phyloP scores from a whole-genome alignment of 1,284 basidiomycete genomes.

The Sparassis latifolia region DNA sequence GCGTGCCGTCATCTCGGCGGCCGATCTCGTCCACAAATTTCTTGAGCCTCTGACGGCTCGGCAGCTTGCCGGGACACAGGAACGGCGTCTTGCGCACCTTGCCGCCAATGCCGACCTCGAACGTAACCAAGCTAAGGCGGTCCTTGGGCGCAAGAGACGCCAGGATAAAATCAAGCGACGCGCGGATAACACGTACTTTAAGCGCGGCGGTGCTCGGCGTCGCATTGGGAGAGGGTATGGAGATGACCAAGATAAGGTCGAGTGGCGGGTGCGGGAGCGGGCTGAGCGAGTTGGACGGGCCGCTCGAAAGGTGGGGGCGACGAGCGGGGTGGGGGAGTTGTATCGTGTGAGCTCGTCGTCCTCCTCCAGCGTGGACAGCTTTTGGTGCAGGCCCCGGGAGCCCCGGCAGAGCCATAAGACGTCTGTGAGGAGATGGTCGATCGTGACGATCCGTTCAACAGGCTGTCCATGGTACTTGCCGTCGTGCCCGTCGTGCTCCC shows the following conservation, averaged over 20 bases:
- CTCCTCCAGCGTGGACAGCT: slow-evolving; percentile 62
- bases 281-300: slow-evolving; percentile 69
- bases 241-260: slow-evolving; percentile 89
- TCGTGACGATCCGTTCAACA: slow-evolving; percentile 54
- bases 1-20: slow-evolving; percentile 32
- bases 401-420: slow-evolving; percentile 45
- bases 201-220: slow-evolving; percentile 75
- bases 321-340: slow-evolving; percentile 46
- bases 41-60: slow-evolving; percentile 64
- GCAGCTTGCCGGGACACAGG: slow-evolving; percentile 62
- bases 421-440: slow-evolving; percentile 67
- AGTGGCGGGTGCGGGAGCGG: slow-evolving; percentile 83
- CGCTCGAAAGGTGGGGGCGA: slow-evolving; percentile 72
- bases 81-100: slow-evolving; percentile 86
- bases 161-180: slow-evolving; percentile 79
- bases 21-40: slow-evolving; percentile 74
- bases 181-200: slow-evolving; percentile 81
- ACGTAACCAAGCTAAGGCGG: slow-evolving; percentile 82
- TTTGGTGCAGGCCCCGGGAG: slow-evolving; percentile 29
- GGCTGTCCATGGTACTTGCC: slow-evolving; percentile 64
- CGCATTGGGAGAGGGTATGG: slow-evolving; percentile 69
- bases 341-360: slow-evolving; percentile 59
- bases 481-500: slow-evolving; percentile 60
- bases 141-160: slow-evolving; percentile 71
- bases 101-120: slow-evolving; percentile 78